Base-by-base conservation (phyloP, 805 yeast species). In the Candida peoriensis region DNA sequence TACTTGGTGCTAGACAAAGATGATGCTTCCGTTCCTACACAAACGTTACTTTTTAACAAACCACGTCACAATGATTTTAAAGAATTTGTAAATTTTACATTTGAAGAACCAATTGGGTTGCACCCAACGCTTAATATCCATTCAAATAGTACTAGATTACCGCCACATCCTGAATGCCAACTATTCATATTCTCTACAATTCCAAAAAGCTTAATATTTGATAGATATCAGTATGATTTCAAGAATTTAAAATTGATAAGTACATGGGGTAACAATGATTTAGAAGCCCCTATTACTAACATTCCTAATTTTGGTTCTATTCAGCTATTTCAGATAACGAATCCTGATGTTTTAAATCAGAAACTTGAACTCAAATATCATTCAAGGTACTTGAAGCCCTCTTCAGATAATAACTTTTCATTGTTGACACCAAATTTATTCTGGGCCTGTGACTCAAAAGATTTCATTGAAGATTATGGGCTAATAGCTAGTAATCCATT, bases 241-340 rank as follows among this genome's bases (percentile, higher is more conserved):
- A 47, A 57, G n/a, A 34, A 19, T 16, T 37, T 38, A 27, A 42
- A 52, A n/a, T 57, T 73, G 12, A 23, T 68, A 2, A 61, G 59
- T 3, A 51, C 67, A 1, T 71, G 71, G 68, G 81, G 81, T 4
- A 75, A 72, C 34, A 58, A 65, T n/a, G 78, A 77, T 46, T 54
- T 76, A 17, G 83, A 76, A 44, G 63, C 66, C 22, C 83, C 83
- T 5, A 67, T 58, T 22, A 77, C 76, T 66, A 56, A 57, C 20
- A 60, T 61, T 7, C 39, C 46, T 3, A 46, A 58, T 17, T 70
- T 69, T 66, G 80, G 80, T 2, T 66, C 76, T 4, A 60, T 64
- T 28, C 64, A 65, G 15, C 47, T 76, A 15, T 57, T 73, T 21
- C 58, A 56, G 30, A 38, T 69, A 11, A 43, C 15, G 7, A 20